Evolutionary conservation across 2,329 filamentous ascomycete species (phyloP).

Genomic region (Pseudogymnoascus verrucosus): DNA sequence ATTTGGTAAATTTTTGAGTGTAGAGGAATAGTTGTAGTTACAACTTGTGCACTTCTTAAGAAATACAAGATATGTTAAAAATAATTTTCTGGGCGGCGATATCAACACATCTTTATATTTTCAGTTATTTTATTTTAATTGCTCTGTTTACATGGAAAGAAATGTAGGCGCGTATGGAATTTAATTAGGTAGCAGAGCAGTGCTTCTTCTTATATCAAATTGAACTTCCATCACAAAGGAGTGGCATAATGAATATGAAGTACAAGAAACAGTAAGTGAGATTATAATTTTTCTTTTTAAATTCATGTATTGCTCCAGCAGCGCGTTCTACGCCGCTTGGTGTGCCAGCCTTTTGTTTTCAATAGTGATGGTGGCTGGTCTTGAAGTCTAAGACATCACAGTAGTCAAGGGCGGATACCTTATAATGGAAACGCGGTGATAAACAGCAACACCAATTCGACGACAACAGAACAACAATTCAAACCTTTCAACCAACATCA

Average conservation of each 20-base stretch:
- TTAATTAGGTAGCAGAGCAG: neutral
- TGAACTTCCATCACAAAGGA: neutral
- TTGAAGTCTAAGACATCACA: neutral
- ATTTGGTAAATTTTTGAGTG: constrained; percentile 37
- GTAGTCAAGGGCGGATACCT: neutral
- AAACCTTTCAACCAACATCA: neutral
- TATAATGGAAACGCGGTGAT: neutral
- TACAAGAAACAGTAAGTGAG: neutral
- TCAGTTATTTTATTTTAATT: neutral
- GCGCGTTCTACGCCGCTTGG: neutral
- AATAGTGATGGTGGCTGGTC: constrained; percentile 10
- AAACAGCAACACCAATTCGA: neutral
- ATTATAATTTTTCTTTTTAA: neutral
- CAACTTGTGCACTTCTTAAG: neutral
- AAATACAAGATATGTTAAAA: neutral
- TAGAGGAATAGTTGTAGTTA: neutral
- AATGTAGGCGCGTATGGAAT: neutral
- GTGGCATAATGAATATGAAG: neutral
- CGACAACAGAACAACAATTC: constrained; percentile 1
- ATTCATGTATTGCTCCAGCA: neutral
- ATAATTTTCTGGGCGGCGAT: neutral
- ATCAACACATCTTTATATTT: neutral
- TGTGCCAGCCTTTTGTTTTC: constrained; percentile 15
- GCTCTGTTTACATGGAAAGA: neutral
- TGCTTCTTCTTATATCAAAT: neutral